phyloP scores from a whole-genome alignment of 768 basidiomycete genomes.

The Xerocomellus chrysenteron region DNA sequence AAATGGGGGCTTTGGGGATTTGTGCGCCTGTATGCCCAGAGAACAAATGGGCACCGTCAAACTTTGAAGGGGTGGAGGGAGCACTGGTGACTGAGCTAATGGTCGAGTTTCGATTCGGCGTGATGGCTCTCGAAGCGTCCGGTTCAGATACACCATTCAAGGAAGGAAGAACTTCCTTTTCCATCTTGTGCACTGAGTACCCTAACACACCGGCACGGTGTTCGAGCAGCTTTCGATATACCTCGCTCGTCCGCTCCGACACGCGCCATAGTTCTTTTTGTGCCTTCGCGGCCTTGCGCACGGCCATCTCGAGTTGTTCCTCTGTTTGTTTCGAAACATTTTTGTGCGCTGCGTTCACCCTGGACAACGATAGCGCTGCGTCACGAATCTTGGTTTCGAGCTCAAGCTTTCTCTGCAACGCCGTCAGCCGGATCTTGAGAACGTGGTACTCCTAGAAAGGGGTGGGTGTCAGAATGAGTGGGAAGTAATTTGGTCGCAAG shows the following conservation, averaged over 20 bases:
- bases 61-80: conserved; percentile 52
- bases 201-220: conserved; percentile 84
- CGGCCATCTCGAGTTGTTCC: conserved; percentile 73
- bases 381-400: conserved; percentile 89
- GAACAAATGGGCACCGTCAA: conserved; percentile 83
- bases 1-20: conserved; percentile 45
- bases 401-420: conserved; percentile 69
- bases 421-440: conserved; percentile 61
- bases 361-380: conserved; percentile 73
- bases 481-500: conserved; percentile 25
- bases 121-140: conserved; percentile 51
- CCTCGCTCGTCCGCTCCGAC: conserved; percentile 61
- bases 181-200: conserved; percentile 64
- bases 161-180: conserved; percentile 45
- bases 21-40: conserved; percentile 75
- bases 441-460: conserved; percentile 66
- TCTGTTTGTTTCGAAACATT: conserved; percentile 61
- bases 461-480: background rate
- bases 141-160: conserved; percentile 33
- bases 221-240: conserved; percentile 65
- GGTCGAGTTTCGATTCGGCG: conserved; percentile 49
- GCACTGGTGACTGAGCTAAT: conserved; percentile 49
- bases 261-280: conserved; percentile 73
- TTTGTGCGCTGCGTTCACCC: conserved; percentile 58
- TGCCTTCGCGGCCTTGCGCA: conserved; percentile 63